A percentile compares a stretch with the other conserved stretches of the same genome.
Conservation (phyloP, 2,329 filamentous ascomycete species). For the Alternaria viburni region DNA sequence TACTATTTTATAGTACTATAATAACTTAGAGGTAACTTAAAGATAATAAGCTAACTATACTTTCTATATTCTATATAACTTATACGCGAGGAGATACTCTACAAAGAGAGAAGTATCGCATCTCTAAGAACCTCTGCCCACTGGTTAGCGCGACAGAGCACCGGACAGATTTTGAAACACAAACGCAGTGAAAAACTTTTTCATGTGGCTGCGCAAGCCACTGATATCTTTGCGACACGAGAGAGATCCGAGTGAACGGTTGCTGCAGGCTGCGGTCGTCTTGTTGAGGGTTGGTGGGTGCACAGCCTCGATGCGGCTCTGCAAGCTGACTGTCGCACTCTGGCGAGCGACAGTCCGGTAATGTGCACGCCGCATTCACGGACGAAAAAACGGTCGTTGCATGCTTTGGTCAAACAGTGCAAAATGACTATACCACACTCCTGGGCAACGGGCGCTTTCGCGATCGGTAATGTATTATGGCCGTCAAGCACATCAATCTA, state of each 20-base stretch:
- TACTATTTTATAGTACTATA: no score
- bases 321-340: not conserved
- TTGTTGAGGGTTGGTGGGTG: not conserved
- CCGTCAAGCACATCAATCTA: no score
- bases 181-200: not conserved
- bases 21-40: no score
- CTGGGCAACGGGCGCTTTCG: no score
- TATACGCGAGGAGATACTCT: no score
- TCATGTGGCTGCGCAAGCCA: not conserved
- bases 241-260: not conserved
- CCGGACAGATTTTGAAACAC: not conserved
- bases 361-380: not conserved
- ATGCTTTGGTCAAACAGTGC: no score
- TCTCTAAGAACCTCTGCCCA: no score
- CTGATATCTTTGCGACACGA: not conserved
- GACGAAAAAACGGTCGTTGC: not conserved
- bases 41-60: no score
- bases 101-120: no score
- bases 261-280: not conserved
- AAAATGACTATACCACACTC: no score
- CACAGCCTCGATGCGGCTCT: not conserved
- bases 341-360: not conserved
- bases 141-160: not conserved
- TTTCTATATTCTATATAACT: no score
- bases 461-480: not conserved